A percentile compares a stretch with the other conserved stretches of the same genome.
Conservation (phyloP, 768 basidiomycete species). For the Ramaria rubella region DNA sequence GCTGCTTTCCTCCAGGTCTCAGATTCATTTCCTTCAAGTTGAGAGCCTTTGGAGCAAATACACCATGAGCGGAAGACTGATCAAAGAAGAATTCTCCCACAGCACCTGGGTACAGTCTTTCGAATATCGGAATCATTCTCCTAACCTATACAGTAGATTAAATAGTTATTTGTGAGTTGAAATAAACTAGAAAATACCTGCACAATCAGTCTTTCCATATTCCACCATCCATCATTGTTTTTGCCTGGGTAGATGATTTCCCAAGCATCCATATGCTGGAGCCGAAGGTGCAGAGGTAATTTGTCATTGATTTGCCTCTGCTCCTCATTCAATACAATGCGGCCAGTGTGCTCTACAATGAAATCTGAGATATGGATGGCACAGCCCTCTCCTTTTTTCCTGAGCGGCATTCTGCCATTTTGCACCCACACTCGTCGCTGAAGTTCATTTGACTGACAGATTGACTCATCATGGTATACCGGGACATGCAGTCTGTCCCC, state of each 20-base stretch:
- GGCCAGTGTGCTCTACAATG: constrained; percentile 16
- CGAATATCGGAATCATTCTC: neutral
- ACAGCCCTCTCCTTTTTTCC: constrained; percentile 23
- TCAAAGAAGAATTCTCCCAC: neutral
- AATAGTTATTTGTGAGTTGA: neutral
- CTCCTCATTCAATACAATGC: constrained; percentile 11
- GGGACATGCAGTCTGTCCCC: neutral
- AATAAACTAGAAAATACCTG: neutral
- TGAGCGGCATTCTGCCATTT: constrained; percentile 13
- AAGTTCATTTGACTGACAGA: neutral
- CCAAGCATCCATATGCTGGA: neutral
- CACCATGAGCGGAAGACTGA: constrained; percentile 9
- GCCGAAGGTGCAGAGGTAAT: constrained; percentile 10
- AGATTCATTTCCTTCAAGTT: constrained; percentile 39
- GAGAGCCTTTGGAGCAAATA: constrained; percentile 33
- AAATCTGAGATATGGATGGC: constrained; percentile 19
- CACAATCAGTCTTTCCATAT: neutral
- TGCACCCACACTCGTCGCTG: neutral
- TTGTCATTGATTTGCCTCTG: constrained; percentile 11
- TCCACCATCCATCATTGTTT: constrained; percentile 1
- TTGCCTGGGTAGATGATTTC: constrained; percentile 5
- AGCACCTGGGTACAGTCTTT: neutral
- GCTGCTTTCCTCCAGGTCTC: constrained; percentile 33
- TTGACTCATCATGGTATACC: neutral
- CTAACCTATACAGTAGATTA: neutral